These are phyloP conservation scores for Magnaporthiopsis poae DNA, from an alignment of 2,329 filamentous ascomycete species.

Conservation along the genomic window DNA sequence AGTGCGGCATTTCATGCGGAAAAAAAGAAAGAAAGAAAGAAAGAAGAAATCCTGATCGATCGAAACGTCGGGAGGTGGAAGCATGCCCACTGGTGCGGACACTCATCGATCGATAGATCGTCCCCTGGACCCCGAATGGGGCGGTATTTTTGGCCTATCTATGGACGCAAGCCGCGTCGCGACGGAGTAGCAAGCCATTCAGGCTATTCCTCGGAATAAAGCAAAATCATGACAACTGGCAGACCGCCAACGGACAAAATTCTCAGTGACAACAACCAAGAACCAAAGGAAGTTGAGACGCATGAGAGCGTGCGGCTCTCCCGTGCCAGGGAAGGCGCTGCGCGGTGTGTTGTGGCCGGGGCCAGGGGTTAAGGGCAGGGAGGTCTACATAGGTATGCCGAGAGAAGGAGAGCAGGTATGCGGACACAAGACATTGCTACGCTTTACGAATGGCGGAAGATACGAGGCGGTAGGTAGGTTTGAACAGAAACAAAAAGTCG, in stretches of 20 bases:
- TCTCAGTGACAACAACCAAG: neutral
- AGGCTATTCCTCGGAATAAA: neutral
- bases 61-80: neutral
- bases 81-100: neutral
- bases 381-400: neutral
- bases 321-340: neutral
- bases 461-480: too few relatives aligned
- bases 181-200: neutral
- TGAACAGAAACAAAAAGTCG: neutral
- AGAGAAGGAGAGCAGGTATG: too few relatives aligned
- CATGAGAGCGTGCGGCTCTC: neutral
- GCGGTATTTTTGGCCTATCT: neutral
- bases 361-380: neutral
- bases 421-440: too few relatives aligned
- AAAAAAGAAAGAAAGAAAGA: neutral
- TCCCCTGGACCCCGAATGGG: neutral
- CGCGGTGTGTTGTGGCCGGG: neutral
- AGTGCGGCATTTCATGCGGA: neutral
- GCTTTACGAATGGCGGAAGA: too few relatives aligned
- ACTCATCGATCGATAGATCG: neutral
- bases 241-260: neutral
- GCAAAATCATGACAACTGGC: neutral
- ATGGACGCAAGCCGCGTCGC: neutral
- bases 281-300: neutral
- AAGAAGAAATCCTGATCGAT: neutral